Base-by-base conservation (phyloP, 2,329 filamentous ascomycete genomes). In the Sarocladiaceae sp. region DNA sequence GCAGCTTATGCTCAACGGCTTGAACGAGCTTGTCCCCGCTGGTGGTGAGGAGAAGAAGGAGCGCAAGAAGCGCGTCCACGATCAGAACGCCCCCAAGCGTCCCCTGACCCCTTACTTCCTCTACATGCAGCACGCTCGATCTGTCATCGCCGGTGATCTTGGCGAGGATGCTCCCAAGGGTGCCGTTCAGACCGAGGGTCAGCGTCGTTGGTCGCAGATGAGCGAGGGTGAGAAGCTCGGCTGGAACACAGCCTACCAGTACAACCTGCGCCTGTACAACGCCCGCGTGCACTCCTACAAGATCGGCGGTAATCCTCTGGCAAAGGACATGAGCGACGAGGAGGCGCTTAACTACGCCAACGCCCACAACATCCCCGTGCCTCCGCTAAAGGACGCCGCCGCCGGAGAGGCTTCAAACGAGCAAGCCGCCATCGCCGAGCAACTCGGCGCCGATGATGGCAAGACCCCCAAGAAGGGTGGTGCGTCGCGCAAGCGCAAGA, bases 51-150 rank as follows among this genome's bases (percentile, higher is more conserved):
- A 82, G 63, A 85, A 88, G 76, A 89, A 89, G 76, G 89, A 93
- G 75, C 83, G 86, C 65, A 91, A 93, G 76, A 90, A 90, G 74
- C 80, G 83, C 49, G 82, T 81, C 33, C 82, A 86, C 58, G 91
- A 97, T 63, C 90, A 90, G 54, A 95, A 95, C 64, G 90, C 90
- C 6, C 91, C 91, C 48, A 97, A 96, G 78, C 82, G 90, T 42
- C 90, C 91, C 7, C 67, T 96, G 59, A 97, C 91, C 5, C 89
- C 91, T 2, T 96, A 94, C 72, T 95, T 97, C 73, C 72, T 96
- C 49, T 97, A 89, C 72, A 88, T 95, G 74, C 85, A 94, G 64
- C 83, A 85, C 51, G 88, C 88, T 51, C 85, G 93, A 41, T 78
- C 82, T 43, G 83, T 87, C 60, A 93, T 97, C 54, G 83, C 86